Evolutionary conservation across 768 basidiomycete genomes (phyloP).

Genomic region (Trametes elegans): DNA sequence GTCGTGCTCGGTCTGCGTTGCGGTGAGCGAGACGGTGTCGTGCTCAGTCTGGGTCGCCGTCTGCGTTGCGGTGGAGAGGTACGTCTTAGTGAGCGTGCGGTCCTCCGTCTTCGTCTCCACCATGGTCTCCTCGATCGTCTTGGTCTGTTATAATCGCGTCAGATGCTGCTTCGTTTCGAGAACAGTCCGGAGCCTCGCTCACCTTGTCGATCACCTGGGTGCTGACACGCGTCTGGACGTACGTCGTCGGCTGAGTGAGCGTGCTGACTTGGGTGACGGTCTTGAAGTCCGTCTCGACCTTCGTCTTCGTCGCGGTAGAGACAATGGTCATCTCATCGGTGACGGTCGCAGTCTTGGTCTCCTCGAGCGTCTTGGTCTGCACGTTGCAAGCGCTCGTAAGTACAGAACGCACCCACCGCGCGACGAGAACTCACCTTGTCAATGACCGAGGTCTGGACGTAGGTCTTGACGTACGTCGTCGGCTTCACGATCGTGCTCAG

Average conservation of each 20-base stretch:
- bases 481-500: slow-evolving; percentile 52
- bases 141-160: slow-evolving; percentile 38
- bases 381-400: neutral
- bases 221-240: slow-evolving; percentile 50
- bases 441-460: slow-evolving; percentile 53
- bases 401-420: neutral
- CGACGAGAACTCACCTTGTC: slow-evolving; percentile 50
- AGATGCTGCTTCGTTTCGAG: neutral
- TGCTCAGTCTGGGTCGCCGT: slow-evolving; percentile 45
- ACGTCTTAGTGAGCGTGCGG: slow-evolving; percentile 48
- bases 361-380: slow-evolving; percentile 55
- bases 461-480: slow-evolving; percentile 54
- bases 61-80: slow-evolving; percentile 44
- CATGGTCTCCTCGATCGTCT: slow-evolving; percentile 55
- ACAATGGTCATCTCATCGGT: slow-evolving; percentile 35
- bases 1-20: slow-evolving; percentile 45
- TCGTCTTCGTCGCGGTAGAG: slow-evolving; percentile 50
- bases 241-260: slow-evolving; percentile 54
- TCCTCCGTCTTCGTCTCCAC: slow-evolving; percentile 52
- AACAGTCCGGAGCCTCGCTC: slow-evolving; percentile 18
- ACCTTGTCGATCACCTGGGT: slow-evolving; percentile 60
- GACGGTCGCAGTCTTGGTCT: slow-evolving; percentile 38
- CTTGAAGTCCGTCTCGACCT: slow-evolving; percentile 39
- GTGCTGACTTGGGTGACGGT: slow-evolving; percentile 56
- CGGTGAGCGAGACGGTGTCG: slow-evolving; percentile 32